Evolutionary conservation across 2,329 filamentous ascomycete genomes (phyloP), one percentile per base, ranked within the genome.

Genomic region (Diplocarpon mali): DNA sequence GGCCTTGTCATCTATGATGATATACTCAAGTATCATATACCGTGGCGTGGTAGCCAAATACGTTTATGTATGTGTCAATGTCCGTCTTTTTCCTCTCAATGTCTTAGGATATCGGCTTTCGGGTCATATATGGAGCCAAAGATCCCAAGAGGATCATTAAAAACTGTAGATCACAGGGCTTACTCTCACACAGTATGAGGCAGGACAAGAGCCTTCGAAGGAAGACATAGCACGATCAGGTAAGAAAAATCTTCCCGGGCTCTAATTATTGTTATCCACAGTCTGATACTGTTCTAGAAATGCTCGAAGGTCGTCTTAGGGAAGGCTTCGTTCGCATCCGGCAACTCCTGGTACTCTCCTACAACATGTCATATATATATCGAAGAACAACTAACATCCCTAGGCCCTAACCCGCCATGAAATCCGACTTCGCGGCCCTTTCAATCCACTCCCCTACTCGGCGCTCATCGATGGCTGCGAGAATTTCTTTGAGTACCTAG

Each of bases 321-420:
- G 75, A 79, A 62, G 73, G 73, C 3, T 78, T 78, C 39, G 70
- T 78, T 6, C 63, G 75, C 35, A 70, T 78, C 42, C 64, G 74
- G 34, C 72, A 78, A 53, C 63, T 78, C 9, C 59, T 78, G 45
- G 57, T 58, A 52, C 11, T n/a, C n/a, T 11, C 8, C 17, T 31
- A 13, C 16, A 12, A 20, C 36, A 14, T 40, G 4, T 2, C 24
- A 31, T 13, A 12, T 27, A 8, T 28, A 17, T 27, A 27, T n/a
- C 28, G 28, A 20, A 13, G 35, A 2, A n/a, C 13, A 13, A 38
- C 27, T 45, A 34, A 53, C 15, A 27, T 1, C 6, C 13, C 13
- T 6, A 58, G 57, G 72, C 72, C 52, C 65, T 78, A 49, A 76
- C 75, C 0, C 68, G 71, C 14, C 75, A 79, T 53, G 75, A 79